A percentile compares a stretch with the other conserved stretches of the same genome.
Conservation (phyloP, 306 rosid species). For the Ochetophila trinervis region DNA sequence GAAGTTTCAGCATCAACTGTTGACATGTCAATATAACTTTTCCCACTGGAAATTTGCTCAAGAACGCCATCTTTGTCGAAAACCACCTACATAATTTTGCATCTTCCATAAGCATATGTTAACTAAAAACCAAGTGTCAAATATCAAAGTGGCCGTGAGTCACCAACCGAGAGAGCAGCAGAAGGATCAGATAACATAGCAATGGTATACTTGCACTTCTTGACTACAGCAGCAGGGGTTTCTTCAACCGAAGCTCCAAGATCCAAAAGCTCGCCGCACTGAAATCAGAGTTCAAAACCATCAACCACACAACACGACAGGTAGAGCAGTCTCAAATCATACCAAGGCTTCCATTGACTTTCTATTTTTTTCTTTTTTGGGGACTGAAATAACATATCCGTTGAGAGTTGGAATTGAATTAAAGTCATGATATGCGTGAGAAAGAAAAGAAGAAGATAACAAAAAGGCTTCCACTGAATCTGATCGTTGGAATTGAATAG, state of each 20-base stretch:
- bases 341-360: too few species aligned
- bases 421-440: too few species aligned
- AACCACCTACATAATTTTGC: conserved; percentile 45
- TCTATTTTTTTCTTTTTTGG: too few species aligned
- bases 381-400: too few species aligned
- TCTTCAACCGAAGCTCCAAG: conserved; percentile 69
- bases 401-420: too few species aligned
- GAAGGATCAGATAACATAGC: conserved; percentile 79
- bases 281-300: conserved; percentile 13
- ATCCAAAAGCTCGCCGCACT: conserved; percentile 67
- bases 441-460: too few species aligned
- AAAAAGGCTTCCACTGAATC: too few species aligned
- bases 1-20: conserved; percentile 76
- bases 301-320: background rate
- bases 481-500: too few species aligned
- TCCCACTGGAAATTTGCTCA: conserved; percentile 58
- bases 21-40: conserved; percentile 77
- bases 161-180: conserved; percentile 70
- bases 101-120: conserved; percentile 11
- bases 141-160: background rate
- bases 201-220: conserved; percentile 74
- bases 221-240: conserved; percentile 72
- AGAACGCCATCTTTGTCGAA: conserved; percentile 71
- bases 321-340: background rate
- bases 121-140: conserved; percentile 5